Evolutionary conservation across 805 yeast species (phyloP), one percentile per base, ranked within the genome.

Genomic region (Deakozyma indianensis): DNA sequence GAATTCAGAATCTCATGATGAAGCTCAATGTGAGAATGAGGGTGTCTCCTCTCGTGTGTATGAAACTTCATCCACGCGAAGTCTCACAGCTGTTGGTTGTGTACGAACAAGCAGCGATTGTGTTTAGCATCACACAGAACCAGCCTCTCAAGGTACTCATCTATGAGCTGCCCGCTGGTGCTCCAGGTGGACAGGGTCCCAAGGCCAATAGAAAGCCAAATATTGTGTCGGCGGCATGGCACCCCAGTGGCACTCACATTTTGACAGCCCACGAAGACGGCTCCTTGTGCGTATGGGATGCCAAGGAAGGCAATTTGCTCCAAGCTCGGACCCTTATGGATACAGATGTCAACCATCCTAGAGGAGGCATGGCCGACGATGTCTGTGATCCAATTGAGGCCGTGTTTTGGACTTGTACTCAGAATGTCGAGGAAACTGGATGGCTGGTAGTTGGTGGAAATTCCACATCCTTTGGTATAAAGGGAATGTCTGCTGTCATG

Each of bases 231-330:
- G 79, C 95, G 0, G 67, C 75, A 27, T 92, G 84, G 75, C 96
- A 90, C 61, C 98, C 99, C 2, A 86, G 86, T 57, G 96, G 97
- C 0, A 71, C 87, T 41, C 94, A 88, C 57, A 64, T 85, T 2
- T 71, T 83, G 20, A 80, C 95, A 0, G 72, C 77, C 2, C 94
- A 90, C 60, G 78, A 68, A 21, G 95, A 88, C 56, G 90, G 90
- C 45, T 74, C 94, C 0, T 56, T 92, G 29, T 95, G 77, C 1
- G 92, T 92, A 57, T 92, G 97, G 96, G 98, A 92, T 61, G 82
- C 85, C 1, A 71, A 77, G 25, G 78, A 78, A 29, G 96, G 94
- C 0, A 74, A 75, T 15, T 63, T 77, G 41, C 66, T 92, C 14
- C 78, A 78, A 45, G 92, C 96, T 1, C 72, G 96, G 52, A 73